Evolutionary conservation across 345 rosid species (phyloP), one percentile per base, ranked within the genome.

Genomic region (Triadica sebifera): DNA sequence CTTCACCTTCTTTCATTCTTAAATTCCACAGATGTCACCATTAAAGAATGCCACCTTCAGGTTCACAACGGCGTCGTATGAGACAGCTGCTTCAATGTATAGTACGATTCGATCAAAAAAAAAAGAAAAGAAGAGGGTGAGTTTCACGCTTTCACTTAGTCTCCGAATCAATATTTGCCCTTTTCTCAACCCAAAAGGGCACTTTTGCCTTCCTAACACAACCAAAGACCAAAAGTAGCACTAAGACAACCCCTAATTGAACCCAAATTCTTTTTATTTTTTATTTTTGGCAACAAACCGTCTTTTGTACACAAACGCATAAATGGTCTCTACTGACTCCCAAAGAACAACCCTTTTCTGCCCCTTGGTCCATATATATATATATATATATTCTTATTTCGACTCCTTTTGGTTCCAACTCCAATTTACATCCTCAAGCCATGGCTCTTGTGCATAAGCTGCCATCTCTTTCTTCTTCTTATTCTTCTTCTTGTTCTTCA

Each of bases 361-460:
- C 47, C 9, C 37, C 47, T 51, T 39, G 38, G 46, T 73, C 22
- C 65, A 2, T 73, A 4, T 64, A 4, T 39, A n/a, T n/a, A n/a
- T n/a, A n/a, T n/a, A n/a, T n/a, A 38, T 25, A 62, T 37, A 20
- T 37, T 39, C 39, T 17, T 62, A 15, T 1, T 70, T 10, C 41
- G 5, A 10, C 10, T 43, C 47, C 8, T 6, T 25, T 6, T 29
- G 19, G 7, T 52, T 46, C 68, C 12, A 0, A 11, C 19, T 64
- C 22, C 2, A 15, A 20, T 49, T 22, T 20, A 2, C 29, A 25
- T 13, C 6, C 52, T 45, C 4, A 29, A 47, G 7, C 72, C 56
- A 78, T 79, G 82, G 82, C 82, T 65, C 38, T 57, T 25, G 22
- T 58, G 20, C 38, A 63, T n/a, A 79, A 63, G 72, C 72, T 70